Base-by-base conservation (phyloP, 2,329 filamentous ascomycete genomes). In the Iodosphaeria phyllophila region DNA sequence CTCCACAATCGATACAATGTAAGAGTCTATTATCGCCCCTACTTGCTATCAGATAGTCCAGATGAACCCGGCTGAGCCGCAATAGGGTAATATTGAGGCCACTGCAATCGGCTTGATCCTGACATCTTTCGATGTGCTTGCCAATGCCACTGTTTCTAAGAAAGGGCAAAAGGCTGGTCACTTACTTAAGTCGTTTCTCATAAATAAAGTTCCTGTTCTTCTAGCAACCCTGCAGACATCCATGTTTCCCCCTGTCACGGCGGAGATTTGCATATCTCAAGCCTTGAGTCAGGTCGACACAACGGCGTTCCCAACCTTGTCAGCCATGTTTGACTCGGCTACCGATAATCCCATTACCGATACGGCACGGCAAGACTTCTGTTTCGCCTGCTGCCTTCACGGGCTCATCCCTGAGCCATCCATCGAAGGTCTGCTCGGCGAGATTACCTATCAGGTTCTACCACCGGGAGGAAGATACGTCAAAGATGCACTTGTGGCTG, bases 351-450 rank as follows among this genome's bases (percentile, higher is more conserved):
- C 58, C 0, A 62, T 66, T 28, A 67, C 64, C 0, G 64, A 70
- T 29, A 65, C 58, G 20, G 62, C 67, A 7, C 54, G 64, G 10
- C 63, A 69, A 30, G 64, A 93, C 32, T 95, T 95, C 35, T 66
- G 92, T 20, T 89, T 91, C 34, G 74, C 86, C 1, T 98, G 89
- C 43, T 80, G 79, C 27, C 60, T 93, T 19, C 84, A 95, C 45
- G 71, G 73, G 1, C 56, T 98, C n/a, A 72, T 95, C 13, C 67
- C 73, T 1, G 72, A 83, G 34, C 61, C 69, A 17, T 77, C 74
- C 24, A 78, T 92, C 10, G 73, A 86, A 41, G 65, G 66, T 4
- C 63, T 98, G 7, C 54, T 93, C 3, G 83, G 82, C 4, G 83
- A 92, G 38, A 74, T 82, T 13, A 78, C 80, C 1, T 75, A 89